Evolutionary conservation across 2,329 filamentous ascomycete species (phyloP).

Genomic region (Fusarium azukiicola): DNA sequence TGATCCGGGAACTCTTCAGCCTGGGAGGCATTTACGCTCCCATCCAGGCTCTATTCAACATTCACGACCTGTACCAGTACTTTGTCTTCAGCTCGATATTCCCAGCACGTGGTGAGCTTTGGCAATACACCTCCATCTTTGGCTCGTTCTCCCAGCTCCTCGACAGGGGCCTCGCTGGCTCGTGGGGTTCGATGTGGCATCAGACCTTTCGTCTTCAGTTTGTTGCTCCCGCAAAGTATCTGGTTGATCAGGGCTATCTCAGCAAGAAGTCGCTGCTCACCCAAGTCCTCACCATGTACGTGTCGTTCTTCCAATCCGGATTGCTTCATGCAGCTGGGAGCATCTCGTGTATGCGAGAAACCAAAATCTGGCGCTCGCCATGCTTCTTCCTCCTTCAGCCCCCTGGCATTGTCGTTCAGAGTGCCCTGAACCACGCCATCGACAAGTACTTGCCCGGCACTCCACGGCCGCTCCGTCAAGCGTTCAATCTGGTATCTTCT

Average conservation of each 20-base stretch:
- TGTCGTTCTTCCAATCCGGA: conserved; percentile 82
- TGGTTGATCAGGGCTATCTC: conserved; percentile 67
- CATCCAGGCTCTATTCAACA: conserved; percentile 79
- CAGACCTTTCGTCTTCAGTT: conserved; percentile 91
- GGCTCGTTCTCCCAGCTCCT: conserved; percentile 77
- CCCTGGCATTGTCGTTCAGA: conserved; percentile 82
- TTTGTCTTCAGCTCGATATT: conserved; percentile 73
- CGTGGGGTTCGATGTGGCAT: conserved; percentile 95
- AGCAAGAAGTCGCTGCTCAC: conserved; percentile 53
- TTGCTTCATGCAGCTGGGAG: conserved; percentile 87
- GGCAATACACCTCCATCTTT: conserved; percentile 76
- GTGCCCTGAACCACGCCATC: conserved; percentile 60
- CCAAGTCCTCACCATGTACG: conserved; percentile 55
- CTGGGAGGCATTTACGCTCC: conserved; percentile 78
- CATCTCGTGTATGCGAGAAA: conserved; percentile 79
- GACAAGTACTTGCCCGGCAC: conserved; percentile 61
- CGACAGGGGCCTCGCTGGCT: conserved; percentile 87
- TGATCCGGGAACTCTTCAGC: conserved; percentile 78
- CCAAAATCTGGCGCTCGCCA: conserved; percentile 74
- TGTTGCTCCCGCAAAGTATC: conserved; percentile 75
- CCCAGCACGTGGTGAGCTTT: conserved; percentile 72
- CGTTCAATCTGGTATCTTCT: conserved; percentile 81
- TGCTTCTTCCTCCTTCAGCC: conserved; percentile 88
- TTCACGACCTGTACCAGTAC: conserved; percentile 79
- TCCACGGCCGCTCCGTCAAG: conserved; percentile 70